These are phyloP conservation scores for Cicer chorassanicum DNA, from an alignment of 306 rosid species.

Conservation along the genomic window DNA sequence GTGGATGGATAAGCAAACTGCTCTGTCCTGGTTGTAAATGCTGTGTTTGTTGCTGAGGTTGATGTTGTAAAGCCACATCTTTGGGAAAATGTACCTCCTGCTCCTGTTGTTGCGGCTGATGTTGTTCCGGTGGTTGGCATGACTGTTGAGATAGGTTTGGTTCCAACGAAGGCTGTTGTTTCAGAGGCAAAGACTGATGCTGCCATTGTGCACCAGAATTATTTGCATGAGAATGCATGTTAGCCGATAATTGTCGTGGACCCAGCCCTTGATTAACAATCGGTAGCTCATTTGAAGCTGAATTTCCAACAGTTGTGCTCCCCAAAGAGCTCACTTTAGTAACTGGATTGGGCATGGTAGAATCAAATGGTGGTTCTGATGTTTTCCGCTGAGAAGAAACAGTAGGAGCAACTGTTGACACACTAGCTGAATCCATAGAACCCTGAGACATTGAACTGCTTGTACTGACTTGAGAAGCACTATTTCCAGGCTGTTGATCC, in stretches of 20 bases:
- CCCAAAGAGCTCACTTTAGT: slow-evolving; percentile 62
- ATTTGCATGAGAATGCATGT: slow-evolving; percentile 71
- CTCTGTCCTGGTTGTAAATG: slow-evolving; percentile 70
- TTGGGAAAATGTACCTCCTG: slow-evolving; percentile 61
- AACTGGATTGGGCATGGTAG: slow-evolving; percentile 58
- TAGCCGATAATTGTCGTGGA: slow-evolving; percentile 65
- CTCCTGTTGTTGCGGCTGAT: slow-evolving; percentile 48
- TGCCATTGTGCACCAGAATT: slow-evolving; percentile 76
- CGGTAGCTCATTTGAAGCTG: slow-evolving; percentile 64
- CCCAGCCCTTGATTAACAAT: slow-evolving; percentile 65
- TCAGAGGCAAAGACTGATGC: slow-evolving; percentile 57
- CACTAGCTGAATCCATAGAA: slow-evolving; percentile 57
- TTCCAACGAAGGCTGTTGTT: slow-evolving; percentile 63
- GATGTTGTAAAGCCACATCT: slow-evolving; percentile 59
- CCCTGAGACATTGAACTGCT: slow-evolving; percentile 60
- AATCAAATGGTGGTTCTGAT: slow-evolving; percentile 65
- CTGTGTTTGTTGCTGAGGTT: slow-evolving; percentile 70
- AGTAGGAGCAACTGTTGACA: slow-evolving; percentile 55
- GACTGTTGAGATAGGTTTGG: slow-evolving; percentile 64
- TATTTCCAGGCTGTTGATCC: slow-evolving; percentile 66
- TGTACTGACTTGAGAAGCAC: slow-evolving; percentile 57
- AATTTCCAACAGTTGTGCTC: slow-evolving; percentile 59
- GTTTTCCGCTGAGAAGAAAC: slow-evolving; percentile 72
- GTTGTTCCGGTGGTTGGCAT: slow-evolving; percentile 56
- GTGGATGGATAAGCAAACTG: slow-evolving; percentile 62